Evolutionary conservation across 176 grass and related monocot genomes (phyloP), one percentile per base, ranked within the genome.

Genomic region (Oryza australiensis): DNA sequence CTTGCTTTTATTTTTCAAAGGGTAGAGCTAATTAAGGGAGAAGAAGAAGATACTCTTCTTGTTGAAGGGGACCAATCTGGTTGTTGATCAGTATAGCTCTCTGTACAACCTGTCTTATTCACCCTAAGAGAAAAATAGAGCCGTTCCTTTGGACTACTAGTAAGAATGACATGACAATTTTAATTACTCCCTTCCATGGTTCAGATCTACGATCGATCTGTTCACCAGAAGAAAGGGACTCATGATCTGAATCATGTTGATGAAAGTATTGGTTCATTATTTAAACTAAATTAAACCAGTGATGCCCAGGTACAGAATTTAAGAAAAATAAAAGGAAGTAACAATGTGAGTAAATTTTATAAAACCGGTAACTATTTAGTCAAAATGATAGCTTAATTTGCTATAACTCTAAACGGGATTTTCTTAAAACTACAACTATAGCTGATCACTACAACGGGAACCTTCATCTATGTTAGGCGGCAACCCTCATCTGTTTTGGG

Each of bases 21-120:
- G 34, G 55, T n/a, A 7, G 42, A 26, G 14, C 49, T 55, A 55
- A 22, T 48, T 48, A 48, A 55, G 34, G 38, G 7, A 34, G 48
- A 59, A 68, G 65, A 22, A 72, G 3, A 24, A 30, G 42, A 29
- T 24, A 60, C 26, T 29, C 33, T 62, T 62, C 46, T 75, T n/a
- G 85, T 63, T 86, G 80, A 72, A 83, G 43, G 67, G 86, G 80
- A 78, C 74, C 80, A 73, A 78, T 68, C 65, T 30, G 79, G 86
- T 78, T 9, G 45, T 72, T 79, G 81, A 15, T 15, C 33, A 43
- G 26, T 15, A 23, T 34, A 65, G 34, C 34, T 60, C 9, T 28
- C 42, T 0, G 73, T 68, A 30, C n/a, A 37, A 27, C 35, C 23
- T 88, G 42, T 87, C 73, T 42, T 72, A 27, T 40, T 76, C 64